phyloP scores from a whole-genome alignment of 2,329 filamentous ascomycete species.

The Cladophialophora chaetospira region DNA sequence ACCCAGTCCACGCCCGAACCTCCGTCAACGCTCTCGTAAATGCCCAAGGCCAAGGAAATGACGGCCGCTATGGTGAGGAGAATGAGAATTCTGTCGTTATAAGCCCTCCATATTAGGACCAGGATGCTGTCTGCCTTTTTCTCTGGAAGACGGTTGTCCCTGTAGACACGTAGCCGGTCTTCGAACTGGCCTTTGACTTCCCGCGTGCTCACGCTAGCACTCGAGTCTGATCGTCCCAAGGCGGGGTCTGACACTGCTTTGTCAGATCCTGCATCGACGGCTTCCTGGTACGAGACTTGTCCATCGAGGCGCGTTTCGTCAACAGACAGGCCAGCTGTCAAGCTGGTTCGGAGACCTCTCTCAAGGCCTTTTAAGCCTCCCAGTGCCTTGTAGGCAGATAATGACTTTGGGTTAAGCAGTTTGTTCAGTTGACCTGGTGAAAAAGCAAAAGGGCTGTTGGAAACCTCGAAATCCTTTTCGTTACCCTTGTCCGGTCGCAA shows the following conservation, averaged over 20 bases:
- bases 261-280: slow-evolving; percentile 41
- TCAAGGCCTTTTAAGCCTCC: slow-evolving; percentile 78
- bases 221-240: background rate
- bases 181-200: slow-evolving; percentile 44
- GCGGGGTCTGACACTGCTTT: slow-evolving; percentile 24
- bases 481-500: slow-evolving; percentile 74
- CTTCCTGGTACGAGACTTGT: slow-evolving; percentile 71
- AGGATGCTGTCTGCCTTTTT: slow-evolving; percentile 65
- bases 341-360: slow-evolving; percentile 73
- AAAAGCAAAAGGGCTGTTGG: slow-evolving; percentile 83
- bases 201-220: slow-evolving; percentile 10
- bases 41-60: slow-evolving; percentile 67
- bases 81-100: slow-evolving; percentile 74
- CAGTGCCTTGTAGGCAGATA: slow-evolving; percentile 77
- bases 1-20: slow-evolving; percentile 62
- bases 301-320: slow-evolving; percentile 72
- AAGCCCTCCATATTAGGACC: slow-evolving; percentile 66
- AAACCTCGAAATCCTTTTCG: slow-evolving; percentile 72
- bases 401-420: slow-evolving; percentile 84
- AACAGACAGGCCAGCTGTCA: slow-evolving; percentile 70
- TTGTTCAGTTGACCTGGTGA: slow-evolving; percentile 81
- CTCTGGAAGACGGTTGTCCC: slow-evolving; percentile 63
- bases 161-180: slow-evolving; percentile 63
- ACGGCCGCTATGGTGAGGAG: slow-evolving; percentile 68
- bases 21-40: slow-evolving; percentile 65